Conservation (phyloP, 2,329 filamentous ascomycete genomes). For the Aspergillus vadensis region DNA sequence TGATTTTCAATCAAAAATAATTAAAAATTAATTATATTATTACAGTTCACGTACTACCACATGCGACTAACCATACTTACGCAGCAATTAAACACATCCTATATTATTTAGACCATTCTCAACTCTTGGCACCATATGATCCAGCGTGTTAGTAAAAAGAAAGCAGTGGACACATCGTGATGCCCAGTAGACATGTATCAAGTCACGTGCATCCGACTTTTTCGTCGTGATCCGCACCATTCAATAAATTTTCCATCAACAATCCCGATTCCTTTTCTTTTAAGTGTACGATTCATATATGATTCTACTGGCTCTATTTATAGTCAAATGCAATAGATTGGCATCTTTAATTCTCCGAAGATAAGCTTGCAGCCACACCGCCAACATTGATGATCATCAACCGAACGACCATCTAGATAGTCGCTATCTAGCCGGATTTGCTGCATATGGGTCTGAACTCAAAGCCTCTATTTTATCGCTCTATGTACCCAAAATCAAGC, state of each 20-base stretch:
- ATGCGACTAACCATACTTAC: too few species aligned
- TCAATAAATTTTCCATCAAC: not conserved
- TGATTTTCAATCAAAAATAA: too few species aligned
- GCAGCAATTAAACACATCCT: not conserved
- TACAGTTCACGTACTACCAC: too few species aligned
- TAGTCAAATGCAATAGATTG: not conserved
- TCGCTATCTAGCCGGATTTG: not conserved
- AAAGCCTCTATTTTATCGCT: not conserved
- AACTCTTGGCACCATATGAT: not conserved
- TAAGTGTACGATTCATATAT: not conserved
- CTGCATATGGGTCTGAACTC: not conserved
- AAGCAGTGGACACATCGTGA: not conserved
- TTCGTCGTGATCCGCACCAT: slow-evolving; percentile 9
- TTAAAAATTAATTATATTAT: too few species aligned
- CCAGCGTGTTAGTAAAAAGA: not conserved
- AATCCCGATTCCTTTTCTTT: not conserved
- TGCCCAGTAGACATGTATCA: not conserved
- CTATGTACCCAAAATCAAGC: not conserved
- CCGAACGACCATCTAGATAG: slow-evolving; percentile 1
- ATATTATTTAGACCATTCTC: not conserved
- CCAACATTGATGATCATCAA: not conserved
- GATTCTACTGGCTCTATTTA: not conserved
- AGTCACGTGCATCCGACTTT: slow-evolving; percentile 18
- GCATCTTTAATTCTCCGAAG: not conserved
- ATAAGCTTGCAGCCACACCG: not conserved